Conservation (phyloP, 2,329 filamentous ascomycete species). For the Eurotiales sp. region DNA sequence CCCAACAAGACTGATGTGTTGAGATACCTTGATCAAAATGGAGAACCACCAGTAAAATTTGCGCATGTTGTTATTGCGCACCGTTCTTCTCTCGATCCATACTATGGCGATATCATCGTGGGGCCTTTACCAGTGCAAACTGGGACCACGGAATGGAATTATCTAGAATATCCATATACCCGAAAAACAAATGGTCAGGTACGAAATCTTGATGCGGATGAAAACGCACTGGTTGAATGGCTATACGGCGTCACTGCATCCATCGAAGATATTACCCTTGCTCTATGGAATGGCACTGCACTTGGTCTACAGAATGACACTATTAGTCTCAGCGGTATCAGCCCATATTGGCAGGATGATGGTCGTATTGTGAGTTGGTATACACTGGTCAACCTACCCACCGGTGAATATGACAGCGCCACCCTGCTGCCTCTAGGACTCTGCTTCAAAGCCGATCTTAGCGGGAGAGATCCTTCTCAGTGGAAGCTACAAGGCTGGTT, state of each 20-base stretch:
- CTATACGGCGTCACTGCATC: conserved; percentile 3
- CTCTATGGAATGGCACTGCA: conserved; percentile 2
- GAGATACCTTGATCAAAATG: conserved; percentile 5
- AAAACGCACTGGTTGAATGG: neutral
- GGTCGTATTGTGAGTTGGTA: neutral
- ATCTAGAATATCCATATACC: neutral
- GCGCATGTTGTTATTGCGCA: conserved; percentile 7
- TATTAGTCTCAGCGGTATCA: conserved; percentile 3
- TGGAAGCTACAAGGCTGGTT: conserved; percentile 54
- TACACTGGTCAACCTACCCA: neutral
- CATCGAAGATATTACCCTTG: conserved; percentile 6
- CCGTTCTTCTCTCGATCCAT: conserved; percentile 1
- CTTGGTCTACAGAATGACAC: conserved; percentile 7
- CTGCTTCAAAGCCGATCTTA: conserved; percentile 42
- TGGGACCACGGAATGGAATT: neutral
- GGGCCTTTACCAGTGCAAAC: conserved; percentile 3
- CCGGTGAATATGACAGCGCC: neutral
- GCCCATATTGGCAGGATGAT: conserved; percentile 3
- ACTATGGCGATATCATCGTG: conserved; percentile 1
- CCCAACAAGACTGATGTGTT: neutral
- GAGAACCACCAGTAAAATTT: neutral
- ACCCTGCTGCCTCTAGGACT: neutral
- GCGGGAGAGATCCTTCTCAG: conserved; percentile 47
- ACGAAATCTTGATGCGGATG: neutral
- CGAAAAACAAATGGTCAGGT: neutral